Conservation (phyloP, 345 rosid genomes). For the Excoecaria agallocha region DNA sequence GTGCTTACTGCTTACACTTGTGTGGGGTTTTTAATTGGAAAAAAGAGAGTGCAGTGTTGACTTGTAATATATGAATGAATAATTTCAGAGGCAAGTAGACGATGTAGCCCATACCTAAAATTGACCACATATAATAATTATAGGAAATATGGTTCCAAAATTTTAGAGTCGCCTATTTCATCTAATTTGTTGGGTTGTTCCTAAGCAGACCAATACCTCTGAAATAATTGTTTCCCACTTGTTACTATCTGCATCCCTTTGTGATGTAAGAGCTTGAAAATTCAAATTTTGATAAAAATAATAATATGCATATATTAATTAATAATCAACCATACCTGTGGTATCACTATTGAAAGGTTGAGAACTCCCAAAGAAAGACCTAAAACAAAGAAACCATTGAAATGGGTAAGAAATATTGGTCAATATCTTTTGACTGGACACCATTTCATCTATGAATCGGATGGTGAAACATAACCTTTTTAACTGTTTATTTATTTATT, state of each 20-base stretch:
- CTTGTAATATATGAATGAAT: not conserved
- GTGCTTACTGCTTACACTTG: too few relatives aligned
- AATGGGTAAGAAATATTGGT: too few relatives aligned
- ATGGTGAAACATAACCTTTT: too few relatives aligned
- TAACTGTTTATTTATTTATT: too few relatives aligned
- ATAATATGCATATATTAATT: too few relatives aligned
- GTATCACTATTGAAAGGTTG: conserved; percentile 72
- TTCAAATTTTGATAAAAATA: too few relatives aligned
- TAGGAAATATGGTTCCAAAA: not conserved
- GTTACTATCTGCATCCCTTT: not conserved
- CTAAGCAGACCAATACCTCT: not conserved
- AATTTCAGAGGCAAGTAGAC: not conserved
- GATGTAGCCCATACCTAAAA: not conserved
- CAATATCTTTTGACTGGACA: not conserved
- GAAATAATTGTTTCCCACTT: not conserved
- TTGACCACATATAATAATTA: not conserved
- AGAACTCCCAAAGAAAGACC: conserved; percentile 86
- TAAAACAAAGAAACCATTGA: conserved; percentile 21
- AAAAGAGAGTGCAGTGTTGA: not conserved
- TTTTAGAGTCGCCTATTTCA: not conserved
- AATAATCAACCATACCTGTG: conserved; percentile 47
- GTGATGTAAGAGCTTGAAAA: too few relatives aligned
- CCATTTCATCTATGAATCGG: too few relatives aligned
- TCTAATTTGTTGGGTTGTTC: not conserved
- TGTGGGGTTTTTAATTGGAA: too few relatives aligned